Conservation (phyloP, 2,329 filamentous ascomycete genomes). For the Calonectria montana region DNA sequence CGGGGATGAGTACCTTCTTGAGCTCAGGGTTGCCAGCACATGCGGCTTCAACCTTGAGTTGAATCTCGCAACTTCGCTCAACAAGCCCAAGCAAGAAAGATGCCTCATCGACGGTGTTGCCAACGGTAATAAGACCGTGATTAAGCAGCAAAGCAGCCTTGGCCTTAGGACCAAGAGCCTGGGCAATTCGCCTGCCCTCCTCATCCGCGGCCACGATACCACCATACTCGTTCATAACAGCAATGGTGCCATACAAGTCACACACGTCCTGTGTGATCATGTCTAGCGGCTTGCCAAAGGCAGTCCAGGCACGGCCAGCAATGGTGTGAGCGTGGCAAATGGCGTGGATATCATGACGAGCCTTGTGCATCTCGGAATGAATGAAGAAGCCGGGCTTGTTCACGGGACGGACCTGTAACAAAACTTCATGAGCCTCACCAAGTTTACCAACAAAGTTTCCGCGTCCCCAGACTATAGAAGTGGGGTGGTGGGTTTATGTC, state of each 20-base stretch:
- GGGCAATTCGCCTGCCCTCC: constrained; percentile 73
- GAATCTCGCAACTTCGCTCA: constrained; percentile 19
- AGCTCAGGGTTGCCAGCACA: constrained; percentile 54
- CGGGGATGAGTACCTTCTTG: constrained; percentile 54
- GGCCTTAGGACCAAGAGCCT: constrained; percentile 66
- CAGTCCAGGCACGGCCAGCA: constrained; percentile 75
- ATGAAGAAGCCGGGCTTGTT: constrained; percentile 79
- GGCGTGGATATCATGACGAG: constrained; percentile 72
- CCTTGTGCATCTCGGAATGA: constrained; percentile 75
- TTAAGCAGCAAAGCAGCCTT: constrained; percentile 76
- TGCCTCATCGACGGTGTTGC: constrained; percentile 78
- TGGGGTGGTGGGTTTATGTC: neutral
- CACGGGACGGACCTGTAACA: constrained; percentile 55
- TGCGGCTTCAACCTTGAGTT: constrained; percentile 67
- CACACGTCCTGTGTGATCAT: constrained; percentile 79
- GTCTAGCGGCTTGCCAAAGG: constrained; percentile 72
- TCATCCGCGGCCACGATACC: constrained; percentile 68
- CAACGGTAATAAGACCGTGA: constrained; percentile 78
- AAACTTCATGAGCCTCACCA: neutral
- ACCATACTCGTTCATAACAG: constrained; percentile 70
- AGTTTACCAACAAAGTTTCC: neutral
- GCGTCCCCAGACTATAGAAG: constrained; percentile 55
- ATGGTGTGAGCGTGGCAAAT: constrained; percentile 76
- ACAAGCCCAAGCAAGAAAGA: constrained; percentile 58
- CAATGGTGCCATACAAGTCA: constrained; percentile 68